Base-by-base conservation (phyloP, 768 basidiomycete genomes). In the Leucosporidium yakuticum region DNA sequence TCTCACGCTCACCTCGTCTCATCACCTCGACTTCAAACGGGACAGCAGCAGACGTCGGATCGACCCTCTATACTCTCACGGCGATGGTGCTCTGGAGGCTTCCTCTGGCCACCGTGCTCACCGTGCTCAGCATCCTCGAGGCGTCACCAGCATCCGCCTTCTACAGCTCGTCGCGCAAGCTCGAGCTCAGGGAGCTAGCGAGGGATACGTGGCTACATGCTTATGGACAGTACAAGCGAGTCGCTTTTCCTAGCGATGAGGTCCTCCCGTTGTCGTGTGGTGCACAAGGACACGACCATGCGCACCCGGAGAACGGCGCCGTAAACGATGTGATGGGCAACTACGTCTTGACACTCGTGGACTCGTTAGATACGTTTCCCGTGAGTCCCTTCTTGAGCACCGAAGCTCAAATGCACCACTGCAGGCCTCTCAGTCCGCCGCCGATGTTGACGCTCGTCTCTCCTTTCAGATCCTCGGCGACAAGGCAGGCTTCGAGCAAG, bases 311-410 rank as follows among this genome's bases (percentile, higher is more conserved):
- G 59, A 91, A 97, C 72, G 82, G 86, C 70, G 90, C 86, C 2
- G 79, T 85, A 36, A 98, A 98, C 76, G 95, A 98, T 76, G 93
- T 99, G 68, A 87, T 89, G 31, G 93, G 94, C 51, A 96, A 97
- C 79, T 96, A 62, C 44, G 53, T 62, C 17, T 39, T 80, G 21
- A 81, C 80, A 0, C 75, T 80, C 21, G 76, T 83, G 36, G 81
- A 83, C 69, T 86, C 88, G 2, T 80, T 98, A 59, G 94, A 96
- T 74, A 88, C 93, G 0, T 80, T 99, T 14, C 87, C 94, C n/a
- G 84, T 67, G 9, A 34, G 65, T 55, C 21, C 4, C 48, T 17
- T 29, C 36, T 34, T 51, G 25, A 3, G 21, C 25, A 73, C 59
- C 64, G 47, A 51, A 19, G 50, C 15, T 19, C 50, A 8, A 12